A percentile compares a stretch with the other conserved stretches of the same genome.
phyloP scores from a whole-genome alignment of 2,329 filamentous ascomycete species.

The Scedosporium aurantiacum region DNA sequence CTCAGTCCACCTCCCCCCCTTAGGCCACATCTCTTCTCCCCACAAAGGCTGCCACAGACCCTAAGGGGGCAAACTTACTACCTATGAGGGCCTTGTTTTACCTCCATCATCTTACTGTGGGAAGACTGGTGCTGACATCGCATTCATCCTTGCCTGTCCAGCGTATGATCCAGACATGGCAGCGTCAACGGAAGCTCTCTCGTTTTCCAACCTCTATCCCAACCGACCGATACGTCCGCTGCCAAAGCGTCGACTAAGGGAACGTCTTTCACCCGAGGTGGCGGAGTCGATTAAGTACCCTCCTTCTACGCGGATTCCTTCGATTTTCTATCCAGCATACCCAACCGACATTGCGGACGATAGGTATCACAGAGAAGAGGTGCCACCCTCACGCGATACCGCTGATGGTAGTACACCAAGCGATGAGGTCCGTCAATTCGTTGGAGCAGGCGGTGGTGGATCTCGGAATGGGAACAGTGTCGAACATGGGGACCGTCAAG shows the following conservation, averaged over 20 bases:
- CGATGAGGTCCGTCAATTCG: conserved; percentile 5
- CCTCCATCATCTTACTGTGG: background rate
- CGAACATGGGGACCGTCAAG: conserved; percentile 52
- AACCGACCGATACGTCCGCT: conserved; percentile 88
- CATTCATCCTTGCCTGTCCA: conserved; percentile 16
- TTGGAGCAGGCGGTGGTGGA: background rate
- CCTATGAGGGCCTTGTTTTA: background rate
- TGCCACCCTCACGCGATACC: background rate
- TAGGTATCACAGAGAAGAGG: background rate
- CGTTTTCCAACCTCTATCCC: conserved; percentile 69
- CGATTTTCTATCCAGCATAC: conserved; percentile 46
- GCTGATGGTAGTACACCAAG: background rate
- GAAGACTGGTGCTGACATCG: background rate
- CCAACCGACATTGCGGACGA: conserved; percentile 5
- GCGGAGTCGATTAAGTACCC: conserved; percentile 77
- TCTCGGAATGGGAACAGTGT: conserved; percentile 30
- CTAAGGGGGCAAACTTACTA: background rate
- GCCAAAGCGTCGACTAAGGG: conserved; percentile 78
- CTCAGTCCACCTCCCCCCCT: background rate
- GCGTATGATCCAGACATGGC: conserved; percentile 40
- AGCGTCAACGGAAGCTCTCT: conserved; percentile 46
- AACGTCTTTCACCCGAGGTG: conserved; percentile 75
- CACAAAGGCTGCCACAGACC: background rate
- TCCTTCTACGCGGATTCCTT: conserved; percentile 54
- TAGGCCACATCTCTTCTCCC: conserved; percentile 4